Conservation (phyloP, 139 green algal species). For the Chlamydomonas schloesseri region DNA sequence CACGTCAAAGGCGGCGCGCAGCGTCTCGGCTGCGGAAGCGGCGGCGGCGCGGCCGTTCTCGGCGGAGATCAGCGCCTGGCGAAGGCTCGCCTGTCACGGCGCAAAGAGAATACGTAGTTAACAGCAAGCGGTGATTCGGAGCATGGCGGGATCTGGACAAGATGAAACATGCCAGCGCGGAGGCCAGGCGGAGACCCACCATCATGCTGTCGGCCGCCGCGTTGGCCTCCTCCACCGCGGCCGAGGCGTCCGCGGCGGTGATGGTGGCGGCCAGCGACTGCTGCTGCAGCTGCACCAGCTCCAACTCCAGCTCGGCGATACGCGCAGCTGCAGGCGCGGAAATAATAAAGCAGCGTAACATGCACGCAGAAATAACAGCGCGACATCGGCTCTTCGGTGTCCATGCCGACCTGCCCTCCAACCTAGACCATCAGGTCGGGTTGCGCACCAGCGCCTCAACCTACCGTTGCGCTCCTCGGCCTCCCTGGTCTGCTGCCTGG, state of each 20-base stretch:
- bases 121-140: no score
- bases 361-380: no score
- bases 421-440: no score
- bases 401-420: no score
- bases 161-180: no score
- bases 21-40: neutral
- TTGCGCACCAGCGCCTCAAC: neutral
- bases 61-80: neutral
- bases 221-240: neutral
- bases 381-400: no score
- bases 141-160: no score
- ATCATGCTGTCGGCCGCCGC: neutral
- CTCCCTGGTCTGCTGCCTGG: neutral
- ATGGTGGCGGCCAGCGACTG: no score
- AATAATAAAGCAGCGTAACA: no score
- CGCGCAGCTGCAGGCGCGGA: neutral
- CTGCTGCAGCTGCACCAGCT: neutral
- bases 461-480: neutral
- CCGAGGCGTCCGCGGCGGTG: no score
- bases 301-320: neutral
- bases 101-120: no score
- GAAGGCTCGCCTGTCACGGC: neutral
- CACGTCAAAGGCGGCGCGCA: neutral
- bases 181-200: no score
- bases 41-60: neutral